phyloP scores from a whole-genome alignment of 768 basidiomycete species.

The Pleurotus tuber-regium region DNA sequence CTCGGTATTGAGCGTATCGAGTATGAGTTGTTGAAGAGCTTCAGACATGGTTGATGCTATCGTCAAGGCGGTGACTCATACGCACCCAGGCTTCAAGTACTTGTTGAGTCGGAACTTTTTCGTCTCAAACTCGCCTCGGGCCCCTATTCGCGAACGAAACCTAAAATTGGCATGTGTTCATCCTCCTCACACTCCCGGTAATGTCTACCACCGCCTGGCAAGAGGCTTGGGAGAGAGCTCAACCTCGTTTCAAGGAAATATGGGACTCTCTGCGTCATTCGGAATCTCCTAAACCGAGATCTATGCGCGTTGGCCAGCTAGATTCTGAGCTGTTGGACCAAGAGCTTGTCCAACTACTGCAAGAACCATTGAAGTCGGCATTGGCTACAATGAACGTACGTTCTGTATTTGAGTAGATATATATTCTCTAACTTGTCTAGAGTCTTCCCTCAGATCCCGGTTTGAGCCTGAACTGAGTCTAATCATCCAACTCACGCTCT shows the following conservation, averaged over 20 bases:
- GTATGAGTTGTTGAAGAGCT: slow-evolving; percentile 72
- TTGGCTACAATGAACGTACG: slow-evolving; percentile 67
- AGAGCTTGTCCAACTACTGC: slow-evolving; percentile 78
- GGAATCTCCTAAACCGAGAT: slow-evolving; percentile 36
- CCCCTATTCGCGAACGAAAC: slow-evolving; percentile 17
- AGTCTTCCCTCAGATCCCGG: slow-evolving; percentile 57
- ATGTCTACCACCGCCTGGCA: slow-evolving; percentile 44
- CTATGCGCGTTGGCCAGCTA: slow-evolving; percentile 84
- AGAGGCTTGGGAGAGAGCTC: slow-evolving; percentile 61
- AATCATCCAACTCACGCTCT: slow-evolving; percentile 67
- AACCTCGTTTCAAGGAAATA: slow-evolving; percentile 50
- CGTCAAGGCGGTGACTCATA: too few species aligned
- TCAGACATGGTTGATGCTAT: slow-evolving; percentile 60
- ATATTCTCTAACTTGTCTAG: slow-evolving; percentile 18
- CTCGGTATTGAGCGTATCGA: slow-evolving; percentile 63
- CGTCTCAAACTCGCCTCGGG: neutral
- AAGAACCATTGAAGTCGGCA: slow-evolving; percentile 77
- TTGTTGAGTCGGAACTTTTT: too few species aligned
- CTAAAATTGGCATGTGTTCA: slow-evolving; percentile 1
- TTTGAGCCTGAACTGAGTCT: slow-evolving; percentile 77
- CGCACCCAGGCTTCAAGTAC: too few species aligned
- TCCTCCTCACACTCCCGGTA: neutral
- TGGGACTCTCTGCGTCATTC: slow-evolving; percentile 34
- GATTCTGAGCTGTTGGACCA: slow-evolving; percentile 90
- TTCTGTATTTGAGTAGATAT: slow-evolving; percentile 6